Evolutionary conservation across 176 grass and related monocot species (phyloP), one percentile per base, ranked within the genome.

Genomic region (Carex myosuroides): DNA sequence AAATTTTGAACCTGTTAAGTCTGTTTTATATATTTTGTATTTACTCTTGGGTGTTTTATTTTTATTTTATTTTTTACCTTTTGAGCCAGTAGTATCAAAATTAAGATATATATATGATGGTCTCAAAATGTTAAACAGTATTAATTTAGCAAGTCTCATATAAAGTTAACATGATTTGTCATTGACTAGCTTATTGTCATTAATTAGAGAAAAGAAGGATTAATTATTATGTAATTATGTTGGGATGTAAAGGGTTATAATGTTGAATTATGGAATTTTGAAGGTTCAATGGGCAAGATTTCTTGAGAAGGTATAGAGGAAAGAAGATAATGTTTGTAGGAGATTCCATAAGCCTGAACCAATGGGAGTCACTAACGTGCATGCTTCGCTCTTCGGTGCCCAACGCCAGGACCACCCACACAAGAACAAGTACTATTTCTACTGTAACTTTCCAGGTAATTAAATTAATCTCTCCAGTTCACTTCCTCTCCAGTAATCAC

Each of bases 251-350:
- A 35, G 37, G 22, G 21, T 41, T 26, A n/a, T 9, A 61, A 32
- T 21, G 11, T 29, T 41, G 6, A 44, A 73, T 58, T 58, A 37
- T 16, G 18, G 0, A 62, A 62, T 86, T 60, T 54, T 78, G 17
- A 66, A 98, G 95, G 88, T 99, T 99, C 69, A 64, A 90, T 22
- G 96, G 93, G 48, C 65, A 54, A 20, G 88, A 93, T 30, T 83
- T 99, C 1, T 39, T 99, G 70, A 71, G 14, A 55, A 91, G 16
- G 16, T 95, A 88, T 86, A 93, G n/a, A 82, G 93, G 96, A 68
- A 99, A 99, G 96, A 99, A 95, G 93, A 85, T 99, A 80, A 92
- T 99, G 93, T 99, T 99, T 84, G 96, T 99, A 53, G 96, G 96
- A 24, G 96, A 99, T 82, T 99, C 96, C 41, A 84, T 99, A 81